Base-by-base conservation (phyloP, 2,329 filamentous ascomycete genomes). In the Tolypocladium pustulatum region DNA sequence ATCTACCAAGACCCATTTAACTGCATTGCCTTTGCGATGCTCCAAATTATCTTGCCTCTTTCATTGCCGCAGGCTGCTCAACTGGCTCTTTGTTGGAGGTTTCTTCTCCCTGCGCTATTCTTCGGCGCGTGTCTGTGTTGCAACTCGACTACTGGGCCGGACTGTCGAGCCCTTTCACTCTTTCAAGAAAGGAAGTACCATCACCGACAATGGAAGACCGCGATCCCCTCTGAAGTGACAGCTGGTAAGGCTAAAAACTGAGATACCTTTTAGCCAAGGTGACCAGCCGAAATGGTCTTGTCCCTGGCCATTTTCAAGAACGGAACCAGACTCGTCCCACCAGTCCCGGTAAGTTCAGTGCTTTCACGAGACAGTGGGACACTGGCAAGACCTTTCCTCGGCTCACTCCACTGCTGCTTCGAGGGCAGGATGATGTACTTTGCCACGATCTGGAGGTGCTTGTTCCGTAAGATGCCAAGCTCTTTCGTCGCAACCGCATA, bases 271-370 rank as follows among this genome's bases (percentile, higher is more conserved):
- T 9, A 61, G 52, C 65, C 61, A 55, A 75, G 61, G 10, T 63
- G 66, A 0, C 74, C 75, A 3, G 76, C 76, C 22, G 66, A 64
- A 2, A 60, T 62, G 0, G 92, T 97, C 77, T 96, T 92, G 68
- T 97, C 90, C 25, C 93, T 80, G 4, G 90, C 87, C 73, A 95
- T 90, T 72, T 91, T 95, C 62, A 97, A 72, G 72, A 97, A 97
- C 0, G 92, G 90, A 59, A 97, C 88, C 57, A 97, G 73, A 0
- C 87, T 85, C 0, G 93, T 97, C 0, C 93, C 92, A 2, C 92
- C 92, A 0, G 92, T 97, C 0, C 93, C 93, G 0, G 86, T 87
- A 43, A 96, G 75, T 62, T 88, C 74, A 25, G 70, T 66, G 25
- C 65, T 65, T 56, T 69, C 71, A 25, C 63, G 54, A 7, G 57